Base-by-base conservation (phyloP, 306 rosid species). In the Acacia acuminata region DNA sequence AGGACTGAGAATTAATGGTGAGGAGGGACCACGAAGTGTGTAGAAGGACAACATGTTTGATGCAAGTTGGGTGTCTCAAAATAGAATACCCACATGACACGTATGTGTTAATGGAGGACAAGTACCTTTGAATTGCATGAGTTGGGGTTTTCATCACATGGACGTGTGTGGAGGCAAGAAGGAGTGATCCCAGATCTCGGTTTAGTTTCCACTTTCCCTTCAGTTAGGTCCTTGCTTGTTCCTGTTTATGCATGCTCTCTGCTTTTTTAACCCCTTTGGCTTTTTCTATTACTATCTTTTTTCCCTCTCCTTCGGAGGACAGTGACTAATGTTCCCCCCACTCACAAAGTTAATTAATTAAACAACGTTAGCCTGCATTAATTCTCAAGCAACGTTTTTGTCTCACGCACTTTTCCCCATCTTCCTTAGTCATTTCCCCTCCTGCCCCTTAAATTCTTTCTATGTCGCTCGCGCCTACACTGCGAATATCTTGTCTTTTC, bases 371-470 rank as follows among this genome's bases (percentile, higher is more conserved):
- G 68, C 82, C 83, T 77, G 51, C 51, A 68, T 30, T 30, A 30
- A 30, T 81, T 77, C 68, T 42, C 64, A 86, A 83, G 85, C 81
- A 83, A 86, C 61, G 81, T 73, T 81, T 63, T 81, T 83, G 85
- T 77, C 83, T 34, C 11, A 40, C 61, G 19, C 15, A 45, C 78
- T 81, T 73, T 87, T 81, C 65, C 71, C 58, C 68, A 9, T 77
- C 16, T 61, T 34, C 78, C 68, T 75, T 81, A 73, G 81, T 84
- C 76, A 84, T 78, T 78, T 77, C 67, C 7, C 22, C 71, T 79
- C 78, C 8, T 40, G 42, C 45, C 67, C 50, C 24, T 77, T 7
- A 66, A 22, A 56, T 44, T 66, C 36, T 80, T 48, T 22, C 60
- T 24, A 24, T 44, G 71, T 79, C 40, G 45, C 27, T 79, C 40